phyloP scores from a whole-genome alignment of 75 land plant species.

The Azolla pinnata region DNA sequence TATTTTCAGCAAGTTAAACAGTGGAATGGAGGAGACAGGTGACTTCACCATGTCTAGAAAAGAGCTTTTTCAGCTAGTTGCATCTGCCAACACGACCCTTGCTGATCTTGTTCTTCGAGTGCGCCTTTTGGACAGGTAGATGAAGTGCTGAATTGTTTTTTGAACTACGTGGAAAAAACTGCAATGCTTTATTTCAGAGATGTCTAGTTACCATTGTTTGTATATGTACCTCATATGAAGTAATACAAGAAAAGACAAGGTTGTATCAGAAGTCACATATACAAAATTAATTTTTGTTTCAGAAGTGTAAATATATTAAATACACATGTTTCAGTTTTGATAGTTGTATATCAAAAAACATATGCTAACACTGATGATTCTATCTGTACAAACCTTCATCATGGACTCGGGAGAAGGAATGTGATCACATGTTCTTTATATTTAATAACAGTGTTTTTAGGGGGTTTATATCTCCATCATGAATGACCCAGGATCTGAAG shows the following conservation, averaged over 20 bases:
- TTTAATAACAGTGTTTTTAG: too few species aligned
- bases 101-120: conserved; percentile 80
- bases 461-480: too few species aligned
- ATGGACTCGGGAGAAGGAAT: too few species aligned
- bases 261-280: too few species aligned
- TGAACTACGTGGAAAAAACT: background rate
- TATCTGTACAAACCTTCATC: too few species aligned
- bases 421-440: too few species aligned
- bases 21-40: conserved; percentile 75
- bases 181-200: background rate
- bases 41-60: conserved; percentile 65
- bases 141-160: background rate
- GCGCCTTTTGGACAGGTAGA: conserved; percentile 82
- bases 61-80: conserved; percentile 80
- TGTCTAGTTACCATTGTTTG: background rate
- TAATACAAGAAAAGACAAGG: too few species aligned
- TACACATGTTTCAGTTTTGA: background rate
- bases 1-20: conserved; percentile 70
- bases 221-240: background rate
- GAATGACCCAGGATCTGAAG: too few species aligned
- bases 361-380: background rate
- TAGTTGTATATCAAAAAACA: background rate
- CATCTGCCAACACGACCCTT: conserved; percentile 76
- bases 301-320: background rate
- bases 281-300: too few species aligned